Base-by-base conservation (phyloP, 2,329 filamentous ascomycete species). In the Pestalotiopsis sp. region DNA sequence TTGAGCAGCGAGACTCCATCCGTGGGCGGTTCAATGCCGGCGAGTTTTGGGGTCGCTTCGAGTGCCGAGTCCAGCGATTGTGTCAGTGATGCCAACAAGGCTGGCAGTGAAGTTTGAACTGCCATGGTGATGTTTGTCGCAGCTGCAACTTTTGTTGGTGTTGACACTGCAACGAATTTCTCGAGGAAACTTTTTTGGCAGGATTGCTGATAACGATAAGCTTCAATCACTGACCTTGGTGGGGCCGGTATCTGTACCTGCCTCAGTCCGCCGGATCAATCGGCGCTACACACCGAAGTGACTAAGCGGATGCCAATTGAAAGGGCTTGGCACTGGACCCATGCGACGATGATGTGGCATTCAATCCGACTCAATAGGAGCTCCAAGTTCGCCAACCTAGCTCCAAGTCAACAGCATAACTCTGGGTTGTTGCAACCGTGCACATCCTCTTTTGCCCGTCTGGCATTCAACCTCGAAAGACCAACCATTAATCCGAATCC, bases 1-100 rank as follows among this genome's bases (percentile, higher is more conserved):
- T 98, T 94, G 76, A 99, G 91, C 1, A 99, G 89, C 0, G 96
- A 98, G 69, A 99, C 96, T 77, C 96, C 95, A 75, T 97, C 90
- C 72, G 91, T 86, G 1, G 93, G 91, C n/a, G 93, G 89, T 63
- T 92, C 83, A 69, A 97, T 87, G 14, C 84, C 80, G n/a, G 85
- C 78, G 20, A 90, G 78, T 63, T 88, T 88, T 0, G 91, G 89
- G 0, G 91, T 86, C 5, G 91, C 90, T 69, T 94, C 89, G 60
- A 91, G 85, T 0, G 92, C 89, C 0, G 90, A 86, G 0, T 85
- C 84, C 1, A 91, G 78, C 1, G 89, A 91, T 71, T 87, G 86
- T 0, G 85, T 87, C 49, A 92, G 77, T 0, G 86, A 87, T 45
- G 86, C 83, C 70, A 89, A 75, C 64, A 88, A 75, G 14, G 82